A percentile compares a stretch with the other conserved stretches of the same genome.
phyloP scores from a whole-genome alignment of 768 basidiomycete genomes.

The Lentinula lateritia region DNA sequence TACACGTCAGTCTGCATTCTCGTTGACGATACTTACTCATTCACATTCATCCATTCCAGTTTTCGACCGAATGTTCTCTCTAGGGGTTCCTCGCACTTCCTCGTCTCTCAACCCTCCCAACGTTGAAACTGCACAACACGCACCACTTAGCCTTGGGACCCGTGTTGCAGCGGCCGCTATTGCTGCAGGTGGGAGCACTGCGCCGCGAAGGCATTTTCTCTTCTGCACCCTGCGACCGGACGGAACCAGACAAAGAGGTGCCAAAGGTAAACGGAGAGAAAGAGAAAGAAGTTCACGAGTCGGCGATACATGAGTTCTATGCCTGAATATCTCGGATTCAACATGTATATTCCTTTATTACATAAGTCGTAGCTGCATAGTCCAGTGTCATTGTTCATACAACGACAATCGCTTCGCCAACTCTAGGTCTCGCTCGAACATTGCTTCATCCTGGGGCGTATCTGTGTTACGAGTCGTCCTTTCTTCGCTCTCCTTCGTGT shows the following conservation, averaged over 20 bases:
- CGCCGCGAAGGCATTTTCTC: constrained; percentile 79
- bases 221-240: constrained; percentile 76
- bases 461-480: constrained; percentile 1
- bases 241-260: constrained; percentile 29
- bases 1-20: constrained; percentile 49
- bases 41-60: constrained; percentile 34
- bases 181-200: constrained; percentile 48
- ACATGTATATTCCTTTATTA: no score
- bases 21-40: constrained; percentile 1
- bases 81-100: constrained; percentile 75
- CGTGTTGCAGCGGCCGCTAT: constrained; percentile 64
- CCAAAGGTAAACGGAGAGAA: constrained; percentile 9
- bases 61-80: constrained; percentile 86
- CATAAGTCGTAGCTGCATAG: no score
- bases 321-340: no score
- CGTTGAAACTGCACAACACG: neutral
- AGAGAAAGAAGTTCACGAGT: neutral
- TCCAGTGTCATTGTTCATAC: constrained; percentile 20
- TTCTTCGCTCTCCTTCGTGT: neutral
- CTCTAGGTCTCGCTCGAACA: constrained; percentile 23
- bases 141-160: constrained; percentile 30
- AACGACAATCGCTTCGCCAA: constrained; percentile 28
- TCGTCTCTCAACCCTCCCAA: constrained; percentile 45
- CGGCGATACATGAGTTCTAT: neutral
- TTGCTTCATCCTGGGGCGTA: constrained; percentile 12